A percentile compares a stretch with the other conserved stretches of the same genome.
Evolutionary conservation across 805 yeast genomes (phyloP).

Genomic region (Cyberlindnera suaveolens): DNA sequence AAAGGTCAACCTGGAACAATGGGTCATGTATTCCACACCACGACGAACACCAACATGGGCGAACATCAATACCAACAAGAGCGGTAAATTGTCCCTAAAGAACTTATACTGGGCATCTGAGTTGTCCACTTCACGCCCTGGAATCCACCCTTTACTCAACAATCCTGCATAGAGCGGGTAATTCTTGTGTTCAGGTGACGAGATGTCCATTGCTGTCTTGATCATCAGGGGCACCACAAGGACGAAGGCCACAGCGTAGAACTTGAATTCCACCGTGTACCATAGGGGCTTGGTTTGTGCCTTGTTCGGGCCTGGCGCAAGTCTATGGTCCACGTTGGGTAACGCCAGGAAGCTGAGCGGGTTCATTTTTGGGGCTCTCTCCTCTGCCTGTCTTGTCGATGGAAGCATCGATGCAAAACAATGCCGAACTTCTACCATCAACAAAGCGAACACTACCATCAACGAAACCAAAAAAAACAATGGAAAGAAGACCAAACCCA

Average conservation of each 20-base stretch:
- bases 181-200: conserved; percentile 68
- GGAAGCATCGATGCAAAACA: neutral
- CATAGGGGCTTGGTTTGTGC: conserved; percentile 45
- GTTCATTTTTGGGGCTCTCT: neutral
- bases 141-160: conserved; percentile 79
- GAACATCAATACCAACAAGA: conserved; percentile 48
- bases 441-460: neutral
- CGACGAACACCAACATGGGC: conserved; percentile 51
- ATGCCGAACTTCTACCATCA: neutral
- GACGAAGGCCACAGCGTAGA: conserved; percentile 58
- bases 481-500: conserved; percentile 64
- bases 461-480: no score
- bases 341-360: conserved; percentile 26
- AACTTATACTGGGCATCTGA: conserved; percentile 86
- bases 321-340: conserved; percentile 37
- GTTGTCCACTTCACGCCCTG: conserved; percentile 87
- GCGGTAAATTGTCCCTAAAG: conserved; percentile 72
- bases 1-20: conserved; percentile 45
- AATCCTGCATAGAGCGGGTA: conserved; percentile 55
- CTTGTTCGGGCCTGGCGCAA: conserved; percentile 17
- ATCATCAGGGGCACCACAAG: conserved; percentile 79
- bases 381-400: neutral
- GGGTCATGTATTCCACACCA: conserved; percentile 12
- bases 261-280: conserved; percentile 67
- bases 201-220: conserved; percentile 75